These are phyloP conservation scores for Calonectria multiphialidica DNA, from an alignment of 2,329 filamentous ascomycete species.

Conservation along the genomic window DNA sequence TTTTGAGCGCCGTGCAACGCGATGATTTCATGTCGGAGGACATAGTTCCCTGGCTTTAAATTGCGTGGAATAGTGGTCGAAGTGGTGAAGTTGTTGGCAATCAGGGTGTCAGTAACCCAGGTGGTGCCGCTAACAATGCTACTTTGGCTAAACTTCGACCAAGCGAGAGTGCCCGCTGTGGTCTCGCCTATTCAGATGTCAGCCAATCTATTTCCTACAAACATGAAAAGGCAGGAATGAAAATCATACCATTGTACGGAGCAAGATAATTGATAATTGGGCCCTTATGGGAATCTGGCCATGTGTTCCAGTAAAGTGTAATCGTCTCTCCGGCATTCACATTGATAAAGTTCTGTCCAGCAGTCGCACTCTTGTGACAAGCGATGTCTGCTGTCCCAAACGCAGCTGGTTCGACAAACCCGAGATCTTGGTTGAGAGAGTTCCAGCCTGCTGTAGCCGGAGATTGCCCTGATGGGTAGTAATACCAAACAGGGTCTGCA, in stretches of 20 bases:
- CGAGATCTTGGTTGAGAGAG: conserved; percentile 58
- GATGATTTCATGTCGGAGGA: conserved; percentile 64
- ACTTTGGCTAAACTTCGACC: conserved; percentile 71
- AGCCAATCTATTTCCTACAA: background rate
- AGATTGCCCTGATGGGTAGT: conserved; percentile 15
- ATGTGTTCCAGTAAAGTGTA: conserved; percentile 54
- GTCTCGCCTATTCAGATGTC: conserved; percentile 17
- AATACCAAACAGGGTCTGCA: conserved; percentile 29
- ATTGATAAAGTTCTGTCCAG: conserved; percentile 50
- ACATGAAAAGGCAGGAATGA: background rate
- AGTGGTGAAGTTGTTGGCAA: conserved; percentile 50
- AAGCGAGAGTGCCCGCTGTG: conserved; percentile 62
- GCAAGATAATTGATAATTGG: conserved; percentile 75
- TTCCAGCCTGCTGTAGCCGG: conserved; percentile 49
- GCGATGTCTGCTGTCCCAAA: conserved; percentile 55
- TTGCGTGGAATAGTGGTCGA: conserved; percentile 46
- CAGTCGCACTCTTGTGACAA: conserved; percentile 56
- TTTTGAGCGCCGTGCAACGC: conserved; percentile 56
- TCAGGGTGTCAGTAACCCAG: conserved; percentile 54
- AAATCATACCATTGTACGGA: conserved; percentile 68
- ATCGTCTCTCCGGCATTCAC: conserved; percentile 54
- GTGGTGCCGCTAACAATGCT: conserved; percentile 58
- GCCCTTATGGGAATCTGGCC: conserved; percentile 57
- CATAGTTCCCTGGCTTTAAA: conserved; percentile 54
- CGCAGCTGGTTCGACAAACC: conserved; percentile 58